Base-by-base conservation (phyloP, 768 basidiomycete genomes). In the Hericium rajendrae region DNA sequence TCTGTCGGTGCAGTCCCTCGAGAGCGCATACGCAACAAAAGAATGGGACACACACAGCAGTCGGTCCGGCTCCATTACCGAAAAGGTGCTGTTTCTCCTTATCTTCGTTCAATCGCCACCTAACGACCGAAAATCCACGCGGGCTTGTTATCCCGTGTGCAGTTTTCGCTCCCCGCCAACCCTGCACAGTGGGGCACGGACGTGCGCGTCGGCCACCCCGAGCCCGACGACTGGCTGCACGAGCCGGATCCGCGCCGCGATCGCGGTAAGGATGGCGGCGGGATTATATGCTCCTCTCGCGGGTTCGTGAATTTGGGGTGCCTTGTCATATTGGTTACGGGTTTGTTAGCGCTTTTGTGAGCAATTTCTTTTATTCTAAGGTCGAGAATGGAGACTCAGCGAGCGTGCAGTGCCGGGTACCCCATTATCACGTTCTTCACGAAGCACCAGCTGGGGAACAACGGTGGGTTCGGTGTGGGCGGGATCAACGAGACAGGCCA, bases 401-500 rank as follows among this genome's bases (percentile, higher is more conserved):
- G 32, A 32, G 32, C 41, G 41, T 16, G 18, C 41, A 43, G 41
- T 15, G 41, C 16, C 13, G 73, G 70, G 4, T 74, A 71, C 58
- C 73, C 73, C 9, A 58, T 74, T 49, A 66, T 70, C 16, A 64
- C 65, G 4, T 69, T 66, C 51, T 62, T 70, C 22, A 68, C 65
- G 20, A 53, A 52, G 38, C 38, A 32, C 12, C 55, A 54, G 13
- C 56, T 60, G 48, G 64, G 65, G 37, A 69, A 57, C 1, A 66
- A 70, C 26, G 72, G 72, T 28, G 74, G 63, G 39, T 80, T 73
- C 68, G 76, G 75, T 59, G 57, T 80, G 9, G 78, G 78, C 16
- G 78, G 78, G 1, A 71, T 71, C 48, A 80, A 80, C 61, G 66
- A 68, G 20, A 71, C 72, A 1, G 79, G 81, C 13, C 79, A 81